These are phyloP conservation scores for Aspergillus ibericus DNA, from an alignment of 2,329 filamentous ascomycete genomes.

Conservation along the genomic window DNA sequence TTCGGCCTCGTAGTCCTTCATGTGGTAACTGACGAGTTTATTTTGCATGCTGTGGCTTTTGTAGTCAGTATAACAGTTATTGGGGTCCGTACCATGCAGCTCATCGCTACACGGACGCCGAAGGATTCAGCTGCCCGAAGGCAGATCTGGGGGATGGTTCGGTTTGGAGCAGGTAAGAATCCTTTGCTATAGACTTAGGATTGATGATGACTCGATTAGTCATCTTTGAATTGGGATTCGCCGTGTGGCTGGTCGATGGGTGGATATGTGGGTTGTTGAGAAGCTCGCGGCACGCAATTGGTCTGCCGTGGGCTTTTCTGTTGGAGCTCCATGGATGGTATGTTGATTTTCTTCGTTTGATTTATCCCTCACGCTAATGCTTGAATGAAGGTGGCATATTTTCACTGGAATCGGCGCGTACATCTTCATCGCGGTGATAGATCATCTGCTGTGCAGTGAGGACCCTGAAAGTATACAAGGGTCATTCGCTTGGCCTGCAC, in stretches of 20 bases:
- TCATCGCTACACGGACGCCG: conserved; percentile 13
- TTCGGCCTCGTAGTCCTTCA: conserved; percentile 12
- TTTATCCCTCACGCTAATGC: background rate
- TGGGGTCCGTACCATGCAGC: conserved; percentile 16
- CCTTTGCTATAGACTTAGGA: no score
- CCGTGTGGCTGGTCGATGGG: conserved; percentile 27
- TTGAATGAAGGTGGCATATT: conserved; percentile 22
- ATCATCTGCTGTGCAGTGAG: conserved; percentile 19
- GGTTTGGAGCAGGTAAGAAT: conserved; percentile 21
- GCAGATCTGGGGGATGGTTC: conserved; percentile 21
- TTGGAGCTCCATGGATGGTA: conserved; percentile 36
- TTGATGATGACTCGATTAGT: background rate
- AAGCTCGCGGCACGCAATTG: conserved; percentile 18
- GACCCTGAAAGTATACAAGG: conserved; percentile 1
- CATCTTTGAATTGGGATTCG: conserved; percentile 22
- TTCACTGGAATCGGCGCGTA: conserved; percentile 25
- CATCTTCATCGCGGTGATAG: conserved; percentile 23
- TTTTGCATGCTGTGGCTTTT: conserved; percentile 19
- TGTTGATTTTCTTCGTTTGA: background rate
- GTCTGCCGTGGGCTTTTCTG: conserved; percentile 26
- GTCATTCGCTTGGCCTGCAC: conserved; percentile 23
- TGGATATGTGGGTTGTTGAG: conserved; percentile 23
- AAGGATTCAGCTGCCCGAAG: conserved; percentile 9
- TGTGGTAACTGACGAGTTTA: conserved; percentile 19
- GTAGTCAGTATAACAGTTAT: conserved; percentile 15